phyloP scores from a whole-genome alignment of 2,329 filamentous ascomycete genomes.

The Trichoderma harzianum region DNA sequence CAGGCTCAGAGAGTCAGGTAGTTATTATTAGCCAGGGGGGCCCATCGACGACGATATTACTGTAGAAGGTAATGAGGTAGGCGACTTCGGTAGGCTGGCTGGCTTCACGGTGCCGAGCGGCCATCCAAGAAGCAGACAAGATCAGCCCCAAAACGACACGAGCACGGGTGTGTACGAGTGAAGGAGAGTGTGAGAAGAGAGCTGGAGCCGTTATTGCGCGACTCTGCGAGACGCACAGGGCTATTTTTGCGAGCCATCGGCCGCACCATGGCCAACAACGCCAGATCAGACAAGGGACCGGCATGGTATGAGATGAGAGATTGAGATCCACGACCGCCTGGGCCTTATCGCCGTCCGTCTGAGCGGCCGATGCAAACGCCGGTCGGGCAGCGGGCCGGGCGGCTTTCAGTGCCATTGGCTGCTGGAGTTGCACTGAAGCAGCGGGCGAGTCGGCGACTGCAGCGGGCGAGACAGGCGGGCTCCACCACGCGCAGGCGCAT shows the following conservation, averaged over 20 bases:
- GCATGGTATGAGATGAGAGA: constrained; percentile 15
- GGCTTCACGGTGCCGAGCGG: background rate
- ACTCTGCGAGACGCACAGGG: constrained; percentile 2
- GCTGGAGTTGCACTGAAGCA: background rate
- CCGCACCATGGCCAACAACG: background rate
- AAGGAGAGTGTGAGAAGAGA: background rate
- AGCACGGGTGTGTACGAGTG: too few species aligned
- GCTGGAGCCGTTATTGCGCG: background rate
- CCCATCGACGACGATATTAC: background rate
- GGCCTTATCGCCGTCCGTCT: constrained; percentile 19
- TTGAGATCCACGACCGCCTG: constrained; percentile 9
- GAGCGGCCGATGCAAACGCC: constrained; percentile 19
- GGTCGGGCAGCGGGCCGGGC: constrained; percentile 11
- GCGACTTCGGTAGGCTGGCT: background rate
- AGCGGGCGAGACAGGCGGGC: background rate
- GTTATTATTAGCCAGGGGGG: background rate
- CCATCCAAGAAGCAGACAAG: background rate
- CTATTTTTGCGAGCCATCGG: constrained; percentile 5
- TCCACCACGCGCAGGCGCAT: constrained; percentile 4
- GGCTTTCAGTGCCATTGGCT: constrained; percentile 13
- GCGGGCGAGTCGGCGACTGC: background rate
- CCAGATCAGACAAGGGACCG: constrained; percentile 5
- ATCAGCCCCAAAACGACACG: background rate
- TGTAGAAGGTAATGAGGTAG: background rate
- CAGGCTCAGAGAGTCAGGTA: background rate